Evolutionary conservation across 1,284 basidiomycete species (phyloP).

Genomic region (Termitomyces sp.): DNA sequence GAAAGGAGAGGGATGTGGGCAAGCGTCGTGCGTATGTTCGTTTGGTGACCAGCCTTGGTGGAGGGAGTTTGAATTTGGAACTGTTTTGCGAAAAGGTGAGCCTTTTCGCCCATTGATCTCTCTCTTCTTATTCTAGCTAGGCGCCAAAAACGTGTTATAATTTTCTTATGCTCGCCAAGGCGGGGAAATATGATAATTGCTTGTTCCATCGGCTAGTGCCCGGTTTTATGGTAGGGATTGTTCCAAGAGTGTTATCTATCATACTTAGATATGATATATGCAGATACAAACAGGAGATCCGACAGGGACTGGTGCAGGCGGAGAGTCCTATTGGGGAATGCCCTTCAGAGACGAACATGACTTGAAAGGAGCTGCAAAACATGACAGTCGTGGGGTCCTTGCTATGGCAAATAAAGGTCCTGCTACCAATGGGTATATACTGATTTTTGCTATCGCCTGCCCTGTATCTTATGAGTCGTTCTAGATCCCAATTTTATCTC

Average conservation of each 20-base stretch:
- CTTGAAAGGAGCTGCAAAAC: constrained; percentile 79
- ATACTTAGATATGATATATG: background rate
- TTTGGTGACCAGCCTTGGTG: constrained; percentile 86
- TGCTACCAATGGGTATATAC: constrained; percentile 69
- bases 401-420: constrained; percentile 94
- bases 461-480: constrained; percentile 10
- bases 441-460: background rate
- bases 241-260: background rate
- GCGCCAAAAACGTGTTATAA: constrained; percentile 99
- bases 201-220: constrained; percentile 93
- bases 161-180: constrained; percentile 86
- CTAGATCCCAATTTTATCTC: constrained; percentile 85
- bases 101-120: background rate
- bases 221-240: constrained; percentile 82
- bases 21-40: constrained; percentile 89
- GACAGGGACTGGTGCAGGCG: constrained; percentile 92
- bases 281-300: constrained; percentile 96
- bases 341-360: constrained; percentile 93
- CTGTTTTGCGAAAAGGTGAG: constrained; percentile 83
- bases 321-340: constrained; percentile 91
- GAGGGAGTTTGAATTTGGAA: constrained; percentile 84
- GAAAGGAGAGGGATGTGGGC: constrained; percentile 87
- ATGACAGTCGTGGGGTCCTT: constrained; percentile 75
- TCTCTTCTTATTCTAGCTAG: constrained; percentile 29
- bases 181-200: constrained; percentile 87